Evolutionary conservation across 2,329 filamentous ascomycete species (phyloP).

Genomic region (Paraconiothyrium brasiliense): DNA sequence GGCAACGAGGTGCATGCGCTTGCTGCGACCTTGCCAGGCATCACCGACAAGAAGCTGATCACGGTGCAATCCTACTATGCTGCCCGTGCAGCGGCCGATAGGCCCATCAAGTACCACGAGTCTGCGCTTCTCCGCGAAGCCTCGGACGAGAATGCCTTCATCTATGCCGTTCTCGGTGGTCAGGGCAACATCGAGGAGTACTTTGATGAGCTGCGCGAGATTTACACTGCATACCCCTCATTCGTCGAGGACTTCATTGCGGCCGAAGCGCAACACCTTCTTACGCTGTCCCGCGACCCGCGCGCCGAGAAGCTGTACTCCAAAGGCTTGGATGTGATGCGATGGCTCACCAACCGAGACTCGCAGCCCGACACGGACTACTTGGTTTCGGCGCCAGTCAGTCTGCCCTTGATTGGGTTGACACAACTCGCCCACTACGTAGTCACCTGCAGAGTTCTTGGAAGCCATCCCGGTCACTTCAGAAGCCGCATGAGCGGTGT

Average conservation of each 20-base stretch:
- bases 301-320: conserved; percentile 94
- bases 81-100: conserved; percentile 82
- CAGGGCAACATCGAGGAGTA: conserved; percentile 99
- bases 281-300: conserved; percentile 81
- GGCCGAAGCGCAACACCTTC: conserved; percentile 85
- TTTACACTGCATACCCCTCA: conserved; percentile 89
- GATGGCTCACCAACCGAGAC: conserved; percentile 90
- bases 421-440: conserved; percentile 96
- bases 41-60: conserved; percentile 88
- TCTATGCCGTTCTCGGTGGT: conserved; percentile 95
- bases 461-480: conserved; percentile 87
- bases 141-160: conserved; percentile 80
- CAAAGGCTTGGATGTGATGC: conserved; percentile 94
- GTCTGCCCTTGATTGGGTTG: conserved; percentile 93
- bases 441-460: conserved; percentile 90
- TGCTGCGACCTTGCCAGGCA: conserved; percentile 85
- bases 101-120: conserved; percentile 89
- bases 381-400: conserved; percentile 63
- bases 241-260: conserved; percentile 88
- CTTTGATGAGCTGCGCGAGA: conserved; percentile 93
- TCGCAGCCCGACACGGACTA: conserved; percentile 94
- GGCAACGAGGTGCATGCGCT: conserved; percentile 97
- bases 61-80: conserved; percentile 93
- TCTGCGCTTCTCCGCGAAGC: conserved; percentile 92
- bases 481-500: conserved; percentile 85